Evolutionary conservation across 2,329 filamentous ascomycete genomes (phyloP), one percentile per base, ranked within the genome.

Genomic region (Calonectria pseudoturangicola): DNA sequence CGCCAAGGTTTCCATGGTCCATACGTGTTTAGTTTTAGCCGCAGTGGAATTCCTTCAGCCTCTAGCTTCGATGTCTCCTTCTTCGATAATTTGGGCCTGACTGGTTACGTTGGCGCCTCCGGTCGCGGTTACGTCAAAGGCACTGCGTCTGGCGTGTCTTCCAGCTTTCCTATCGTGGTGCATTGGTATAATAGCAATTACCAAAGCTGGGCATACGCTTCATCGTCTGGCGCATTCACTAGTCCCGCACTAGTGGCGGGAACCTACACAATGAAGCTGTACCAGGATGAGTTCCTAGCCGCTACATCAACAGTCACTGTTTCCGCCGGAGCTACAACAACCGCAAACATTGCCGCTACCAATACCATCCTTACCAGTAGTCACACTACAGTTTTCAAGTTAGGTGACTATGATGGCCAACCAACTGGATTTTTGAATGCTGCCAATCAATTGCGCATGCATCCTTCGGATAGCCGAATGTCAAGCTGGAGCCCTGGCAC

Each of bases 131-230:
- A 66, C 48, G 64, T 66, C 48, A 66, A 66, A 36, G 64, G 64
- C 6, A 66, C 64, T 6, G 64, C 64, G 9, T 66, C 64, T 2
- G 64, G 64, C 4, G 64, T 66, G 10, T 66, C 64, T 7, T 56
- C 64, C 18, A 66, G 48, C 64, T 66, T 66, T 21, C 64, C 64
- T 25, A 66, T 66, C 47, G 64, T 66, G 36, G 48, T 66, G 6
- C 64, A 66, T 25, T 66, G 64, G 64, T 66, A 56, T 12, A 66
- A 66, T 48, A 33, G 16, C 64, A 66, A 66, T 47, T 66, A 66
- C 15, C 64, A 66, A 56, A 13, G 43, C 43, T 47, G 43, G 43
- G 43, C 43, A 10, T 47, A 47, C 21, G 43, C 43, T 10, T 47
- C 43, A 10, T 47, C 43, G 2, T 66, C 64, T n/a, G 64, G 64